phyloP scores from a whole-genome alignment of 2,329 filamentous ascomycete genomes.

The Aspergillus sojae region DNA sequence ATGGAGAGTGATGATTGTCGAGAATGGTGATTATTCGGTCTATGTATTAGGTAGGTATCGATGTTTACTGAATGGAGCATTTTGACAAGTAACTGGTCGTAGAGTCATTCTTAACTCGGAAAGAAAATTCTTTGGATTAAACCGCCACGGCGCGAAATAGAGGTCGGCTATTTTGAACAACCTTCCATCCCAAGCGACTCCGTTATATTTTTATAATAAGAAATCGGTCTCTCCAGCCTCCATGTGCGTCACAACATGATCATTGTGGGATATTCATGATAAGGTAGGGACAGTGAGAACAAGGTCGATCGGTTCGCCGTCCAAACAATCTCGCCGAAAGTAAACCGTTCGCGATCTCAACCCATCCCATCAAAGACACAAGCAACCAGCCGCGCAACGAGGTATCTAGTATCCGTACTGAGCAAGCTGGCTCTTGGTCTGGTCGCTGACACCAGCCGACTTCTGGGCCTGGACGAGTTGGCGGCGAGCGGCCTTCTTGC shows the following conservation, averaged over 20 bases:
- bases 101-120: constrained; percentile 34
- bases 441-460: constrained; percentile 81
- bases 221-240: constrained; percentile 32
- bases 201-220: constrained; percentile 40
- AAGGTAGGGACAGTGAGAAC: constrained; percentile 35
- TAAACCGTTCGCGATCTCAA: constrained; percentile 45
- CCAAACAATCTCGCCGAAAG: constrained; percentile 39
- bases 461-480: constrained; percentile 92
- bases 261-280: constrained; percentile 39
- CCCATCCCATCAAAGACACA: constrained; percentile 43
- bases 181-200: constrained; percentile 46
- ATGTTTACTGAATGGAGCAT: constrained; percentile 3
- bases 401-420: constrained; percentile 81
- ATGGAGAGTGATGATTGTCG: not conserved
- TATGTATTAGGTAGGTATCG: not conserved
- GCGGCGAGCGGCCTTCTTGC: constrained; percentile 95
- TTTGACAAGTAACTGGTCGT: constrained; percentile 3
- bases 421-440: constrained; percentile 86
- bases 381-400: constrained; percentile 43
- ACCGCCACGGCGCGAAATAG: constrained; percentile 46
- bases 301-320: constrained; percentile 46
- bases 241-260: constrained; percentile 40
- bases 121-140: constrained; percentile 46
- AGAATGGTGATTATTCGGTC: not conserved
- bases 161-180: constrained; percentile 46